Conservation (phyloP, 1,284 basidiomycete species). For the Pseudomicrostroma phylloplanum region DNA sequence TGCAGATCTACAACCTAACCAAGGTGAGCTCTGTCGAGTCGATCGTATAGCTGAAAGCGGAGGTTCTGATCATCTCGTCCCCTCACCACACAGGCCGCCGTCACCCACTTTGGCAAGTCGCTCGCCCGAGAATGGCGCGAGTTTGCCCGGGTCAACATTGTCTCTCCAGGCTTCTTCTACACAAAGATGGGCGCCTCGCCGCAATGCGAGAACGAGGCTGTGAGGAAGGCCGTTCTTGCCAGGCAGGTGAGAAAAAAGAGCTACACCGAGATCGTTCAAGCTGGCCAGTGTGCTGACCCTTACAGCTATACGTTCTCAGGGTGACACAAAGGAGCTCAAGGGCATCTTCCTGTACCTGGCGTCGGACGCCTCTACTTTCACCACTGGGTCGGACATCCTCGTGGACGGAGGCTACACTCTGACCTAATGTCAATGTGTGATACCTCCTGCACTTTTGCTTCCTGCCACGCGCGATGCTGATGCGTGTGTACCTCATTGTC, state of each 20-base stretch:
- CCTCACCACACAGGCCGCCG: conserved; percentile 19
- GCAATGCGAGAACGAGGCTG: conserved; percentile 18
- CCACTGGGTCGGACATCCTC: conserved; percentile 31
- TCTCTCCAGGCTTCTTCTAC: conserved; percentile 48
- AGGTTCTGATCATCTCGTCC: too few species aligned
- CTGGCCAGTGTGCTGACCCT: conserved; percentile 24
- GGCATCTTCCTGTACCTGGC: conserved; percentile 42
- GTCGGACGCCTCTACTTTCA: conserved; percentile 29
- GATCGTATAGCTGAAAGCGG: too few species aligned
- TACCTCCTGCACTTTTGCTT: too few species aligned
- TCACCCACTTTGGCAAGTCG: conserved; percentile 35
- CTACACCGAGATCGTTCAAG: conserved; percentile 25
- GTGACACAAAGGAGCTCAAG: conserved; percentile 46
- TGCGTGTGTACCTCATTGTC: too few species aligned
- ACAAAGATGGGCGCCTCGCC: conserved; percentile 41
- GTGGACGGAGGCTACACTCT: conserved; percentile 42
- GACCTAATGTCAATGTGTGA: conserved; percentile 5
- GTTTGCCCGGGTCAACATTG: conserved; percentile 49
- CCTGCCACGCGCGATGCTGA: too few species aligned
- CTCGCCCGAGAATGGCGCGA: conserved; percentile 40
- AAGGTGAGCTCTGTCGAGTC: conserved; percentile 12
- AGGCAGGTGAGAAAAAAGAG: conserved; percentile 13
- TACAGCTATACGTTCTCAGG: conserved; percentile 20
- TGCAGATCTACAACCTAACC: conserved; percentile 27
- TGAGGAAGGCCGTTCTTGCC: not conserved